phyloP scores from a whole-genome alignment of 2,329 filamentous ascomycete species.

The Aspergillus intermedius region DNA sequence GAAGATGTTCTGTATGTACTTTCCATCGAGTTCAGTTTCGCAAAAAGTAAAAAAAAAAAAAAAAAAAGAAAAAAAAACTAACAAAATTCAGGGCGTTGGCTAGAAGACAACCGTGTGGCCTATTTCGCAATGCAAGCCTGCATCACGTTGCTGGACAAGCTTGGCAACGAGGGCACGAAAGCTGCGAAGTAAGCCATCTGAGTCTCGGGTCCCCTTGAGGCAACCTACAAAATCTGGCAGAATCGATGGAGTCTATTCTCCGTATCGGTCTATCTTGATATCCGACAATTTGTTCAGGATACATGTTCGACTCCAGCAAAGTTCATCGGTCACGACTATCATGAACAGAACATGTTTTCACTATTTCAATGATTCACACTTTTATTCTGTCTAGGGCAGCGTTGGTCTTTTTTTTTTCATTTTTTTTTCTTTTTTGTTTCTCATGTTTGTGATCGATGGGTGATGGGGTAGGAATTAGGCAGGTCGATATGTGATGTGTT shows the following conservation, averaged over 20 bases:
- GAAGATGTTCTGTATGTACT: constrained; percentile 19
- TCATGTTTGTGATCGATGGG: background rate
- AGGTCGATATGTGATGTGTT: background rate
- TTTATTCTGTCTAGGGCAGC: no score
- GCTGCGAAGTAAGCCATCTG: background rate
- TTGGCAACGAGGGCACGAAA: constrained; percentile 1
- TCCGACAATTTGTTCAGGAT: background rate
- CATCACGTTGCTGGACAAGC: constrained; percentile 8
- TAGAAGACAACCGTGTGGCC: constrained; percentile 12
- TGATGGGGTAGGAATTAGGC: background rate
- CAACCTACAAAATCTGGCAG: background rate
- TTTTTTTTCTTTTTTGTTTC: background rate
- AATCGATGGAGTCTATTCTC: background rate
- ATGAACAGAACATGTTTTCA: background rate
- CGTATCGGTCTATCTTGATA: background rate
- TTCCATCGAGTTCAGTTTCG: background rate
- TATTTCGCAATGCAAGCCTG: constrained; percentile 19
- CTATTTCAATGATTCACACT: no score
- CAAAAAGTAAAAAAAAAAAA: background rate
- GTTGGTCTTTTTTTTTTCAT: no score
- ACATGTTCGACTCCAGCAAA: background rate
- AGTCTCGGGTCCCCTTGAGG: background rate
- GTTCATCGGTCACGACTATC: background rate
- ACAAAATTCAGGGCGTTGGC: constrained; percentile 15
- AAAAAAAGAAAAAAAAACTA: background rate